A percentile compares a stretch with the other conserved stretches of the same genome.
Evolutionary conservation across 2,329 filamentous ascomycete species (phyloP).

Genomic region (Ascochyta lentis): DNA sequence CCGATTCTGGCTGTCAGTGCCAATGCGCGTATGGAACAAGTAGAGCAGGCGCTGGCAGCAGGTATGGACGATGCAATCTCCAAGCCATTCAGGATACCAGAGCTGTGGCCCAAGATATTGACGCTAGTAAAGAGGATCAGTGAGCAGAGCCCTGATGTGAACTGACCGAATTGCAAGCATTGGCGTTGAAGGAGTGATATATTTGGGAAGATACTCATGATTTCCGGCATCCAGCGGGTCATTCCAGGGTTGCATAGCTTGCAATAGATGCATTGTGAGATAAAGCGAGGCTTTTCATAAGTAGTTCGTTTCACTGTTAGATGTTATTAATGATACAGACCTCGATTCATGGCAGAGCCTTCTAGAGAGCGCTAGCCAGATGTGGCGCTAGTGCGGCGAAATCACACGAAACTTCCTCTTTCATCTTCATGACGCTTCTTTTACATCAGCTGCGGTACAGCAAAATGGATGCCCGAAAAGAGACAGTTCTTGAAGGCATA

Average conservation of each 20-base stretch:
- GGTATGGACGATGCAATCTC: conserved; percentile 44
- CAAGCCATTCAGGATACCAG: conserved; percentile 34
- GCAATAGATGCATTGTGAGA: too few species aligned
- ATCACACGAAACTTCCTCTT: conserved; percentile 7
- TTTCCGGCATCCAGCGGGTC: too few species aligned
- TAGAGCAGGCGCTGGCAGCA: conserved; percentile 35
- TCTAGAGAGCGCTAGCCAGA: background rate
- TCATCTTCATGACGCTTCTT: background rate
- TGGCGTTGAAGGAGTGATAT: background rate
- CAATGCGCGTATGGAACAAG: conserved; percentile 45
- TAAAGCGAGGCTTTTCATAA: too few species aligned
- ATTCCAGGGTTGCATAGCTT: too few species aligned
- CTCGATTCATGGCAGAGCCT: too few species aligned
- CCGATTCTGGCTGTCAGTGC: conserved; percentile 46
- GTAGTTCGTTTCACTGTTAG: too few species aligned
- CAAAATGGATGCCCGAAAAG: background rate
- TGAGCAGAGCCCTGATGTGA: background rate
- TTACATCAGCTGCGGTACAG: background rate
- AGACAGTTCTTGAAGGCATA: conserved; percentile 27
- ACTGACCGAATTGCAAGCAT: background rate
- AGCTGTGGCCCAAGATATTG: conserved; percentile 29
- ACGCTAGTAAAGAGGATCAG: conserved; percentile 15
- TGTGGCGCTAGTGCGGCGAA: background rate
- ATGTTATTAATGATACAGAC: too few species aligned
- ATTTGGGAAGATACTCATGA: too few species aligned